Evolutionary conservation across 345 rosid genomes (phyloP).

Genomic region (Syzygium jambos): DNA sequence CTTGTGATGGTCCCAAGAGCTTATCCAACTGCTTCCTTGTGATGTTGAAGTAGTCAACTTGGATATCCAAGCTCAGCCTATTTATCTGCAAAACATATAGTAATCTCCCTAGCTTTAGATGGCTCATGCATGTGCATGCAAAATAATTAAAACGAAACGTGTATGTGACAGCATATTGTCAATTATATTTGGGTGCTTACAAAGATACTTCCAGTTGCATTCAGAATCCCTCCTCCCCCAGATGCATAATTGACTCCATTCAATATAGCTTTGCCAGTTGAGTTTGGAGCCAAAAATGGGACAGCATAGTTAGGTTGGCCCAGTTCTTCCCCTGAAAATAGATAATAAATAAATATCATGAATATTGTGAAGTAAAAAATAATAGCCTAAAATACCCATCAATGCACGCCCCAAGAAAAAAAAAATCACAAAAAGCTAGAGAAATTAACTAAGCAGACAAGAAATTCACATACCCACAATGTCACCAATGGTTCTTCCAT

Average conservation of each 20-base stretch:
- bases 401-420: neutral
- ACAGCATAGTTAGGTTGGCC: constrained; percentile 61
- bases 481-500: constrained; percentile 92
- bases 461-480: constrained; percentile 38
- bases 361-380: neutral
- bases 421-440: neutral
- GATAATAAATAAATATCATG: neutral
- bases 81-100: constrained; percentile 42
- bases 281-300: constrained; percentile 72
- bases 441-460: neutral
- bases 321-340: constrained; percentile 55
- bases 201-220: constrained; percentile 89
- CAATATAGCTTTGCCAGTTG: constrained; percentile 62
- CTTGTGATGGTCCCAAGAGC: constrained; percentile 58
- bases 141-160: neutral
- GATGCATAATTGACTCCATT: constrained; percentile 87
- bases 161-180: neutral
- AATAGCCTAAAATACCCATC: neutral
- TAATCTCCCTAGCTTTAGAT: neutral
- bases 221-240: constrained; percentile 91
- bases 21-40: constrained; percentile 66
- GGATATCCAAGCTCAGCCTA: constrained; percentile 81
- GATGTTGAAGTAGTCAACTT: constrained; percentile 59
- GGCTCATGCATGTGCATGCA: neutral
- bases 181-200: constrained; percentile 18